Conservation (phyloP, 169 alveolate species). For the Plasmodium gallinaceum region DNA sequence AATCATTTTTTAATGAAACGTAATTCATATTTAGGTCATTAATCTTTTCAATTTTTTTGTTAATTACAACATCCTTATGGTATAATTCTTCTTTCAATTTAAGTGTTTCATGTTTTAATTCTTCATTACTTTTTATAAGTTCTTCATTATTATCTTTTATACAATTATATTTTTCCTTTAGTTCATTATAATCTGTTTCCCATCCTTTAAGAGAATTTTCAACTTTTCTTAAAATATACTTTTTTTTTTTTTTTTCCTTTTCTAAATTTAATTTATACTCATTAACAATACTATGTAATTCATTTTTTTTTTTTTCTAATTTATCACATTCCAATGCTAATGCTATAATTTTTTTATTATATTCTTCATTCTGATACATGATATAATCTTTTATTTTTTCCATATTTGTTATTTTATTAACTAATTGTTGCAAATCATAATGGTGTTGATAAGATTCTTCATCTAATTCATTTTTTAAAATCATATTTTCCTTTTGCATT, state of each 20-base stretch:
- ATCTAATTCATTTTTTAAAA: slow-evolving; percentile 65
- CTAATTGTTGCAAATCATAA: slow-evolving; percentile 70
- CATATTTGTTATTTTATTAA: slow-evolving; percentile 29
- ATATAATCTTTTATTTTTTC: slow-evolving; percentile 24
- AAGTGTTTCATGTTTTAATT: slow-evolving; percentile 4
- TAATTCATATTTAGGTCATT: not conserved
- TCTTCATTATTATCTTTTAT: slow-evolving; percentile 9
- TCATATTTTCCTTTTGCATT: slow-evolving; percentile 53
- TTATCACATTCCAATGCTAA: slow-evolving; percentile 18
- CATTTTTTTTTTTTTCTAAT: slow-evolving; percentile 24
- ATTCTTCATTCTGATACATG: slow-evolving; percentile 24
- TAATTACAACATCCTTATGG: not conserved
- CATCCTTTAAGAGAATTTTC: slow-evolving; percentile 29
- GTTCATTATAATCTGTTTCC: slow-evolving; percentile 27
- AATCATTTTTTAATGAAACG: slow-evolving; percentile 1
- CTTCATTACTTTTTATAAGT: slow-evolving; percentile 6
- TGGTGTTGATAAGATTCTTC: slow-evolving; percentile 77
- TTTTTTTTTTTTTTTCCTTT: slow-evolving; percentile 74
- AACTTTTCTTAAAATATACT: slow-evolving; percentile 28
- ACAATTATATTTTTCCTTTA: slow-evolving; percentile 14
- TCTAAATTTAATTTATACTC: slow-evolving; percentile 16
- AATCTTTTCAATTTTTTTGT: slow-evolving; percentile 7
- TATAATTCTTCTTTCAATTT: slow-evolving; percentile 16
- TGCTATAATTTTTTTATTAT: slow-evolving; percentile 11
- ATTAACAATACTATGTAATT: not conserved